These are phyloP conservation scores for Liriodendron chinense DNA, from an alignment of 164 flowering plant genomes.

Conservation along the genomic window DNA sequence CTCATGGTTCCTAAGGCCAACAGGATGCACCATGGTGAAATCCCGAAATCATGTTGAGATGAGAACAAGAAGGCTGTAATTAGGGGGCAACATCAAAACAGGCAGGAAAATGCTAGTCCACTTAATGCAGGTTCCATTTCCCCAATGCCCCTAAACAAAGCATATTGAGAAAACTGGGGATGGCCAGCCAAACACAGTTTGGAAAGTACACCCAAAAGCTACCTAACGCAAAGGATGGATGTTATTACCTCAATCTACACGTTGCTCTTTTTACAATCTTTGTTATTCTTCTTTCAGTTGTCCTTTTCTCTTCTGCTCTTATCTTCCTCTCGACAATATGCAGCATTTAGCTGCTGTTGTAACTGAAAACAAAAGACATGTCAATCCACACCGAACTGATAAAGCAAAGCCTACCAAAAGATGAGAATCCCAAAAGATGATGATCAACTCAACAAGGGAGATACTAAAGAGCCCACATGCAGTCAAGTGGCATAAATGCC, in stretches of 20 bases:
- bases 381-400: neutral
- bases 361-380: conserved; percentile 37
- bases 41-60: too few species aligned
- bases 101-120: neutral
- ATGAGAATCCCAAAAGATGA: neutral
- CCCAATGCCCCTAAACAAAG: neutral
- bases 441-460: neutral
- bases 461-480: neutral
- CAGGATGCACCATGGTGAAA: too few species aligned
- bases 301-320: conserved; percentile 10
- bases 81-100: too few species aligned
- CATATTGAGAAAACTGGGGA: too few species aligned
- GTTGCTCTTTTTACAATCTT: neutral
- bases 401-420: neutral
- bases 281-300: conserved; percentile 1
- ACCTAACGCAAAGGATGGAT: neutral
- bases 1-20: too few species aligned
- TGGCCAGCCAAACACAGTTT: too few species aligned
- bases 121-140: neutral
- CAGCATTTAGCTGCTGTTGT: conserved; percentile 54
- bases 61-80: too few species aligned
- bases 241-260: conserved; percentile 14
- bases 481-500: neutral
- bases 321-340: conserved; percentile 32
- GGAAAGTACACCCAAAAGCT: neutral